phyloP scores from a whole-genome alignment of 176 grass and related monocot genomes.

The Aegilops bicornis region DNA sequence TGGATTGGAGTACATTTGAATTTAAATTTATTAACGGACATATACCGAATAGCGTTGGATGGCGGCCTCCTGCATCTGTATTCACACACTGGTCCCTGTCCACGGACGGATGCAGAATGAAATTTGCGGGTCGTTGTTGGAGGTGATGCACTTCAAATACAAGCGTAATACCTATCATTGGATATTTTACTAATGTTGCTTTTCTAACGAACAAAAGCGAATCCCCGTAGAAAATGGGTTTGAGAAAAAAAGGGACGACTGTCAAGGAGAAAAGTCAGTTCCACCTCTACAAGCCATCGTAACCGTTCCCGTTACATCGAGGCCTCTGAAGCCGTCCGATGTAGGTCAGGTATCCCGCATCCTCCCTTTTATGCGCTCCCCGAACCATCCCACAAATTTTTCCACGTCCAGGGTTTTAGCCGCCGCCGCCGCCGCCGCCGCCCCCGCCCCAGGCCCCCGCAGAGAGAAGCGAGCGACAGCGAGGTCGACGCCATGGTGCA shows the following conservation, averaged over 20 bases:
- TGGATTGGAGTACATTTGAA: too few species aligned
- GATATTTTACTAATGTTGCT: not conserved
- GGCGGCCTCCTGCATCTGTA: too few species aligned
- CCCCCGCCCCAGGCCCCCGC: not conserved
- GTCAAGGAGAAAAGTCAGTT: not conserved
- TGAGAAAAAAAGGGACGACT: not conserved
- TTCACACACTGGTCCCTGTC: too few species aligned
- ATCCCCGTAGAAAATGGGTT: not conserved
- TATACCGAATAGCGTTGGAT: too few species aligned
- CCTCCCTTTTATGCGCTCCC: constrained; percentile 35
- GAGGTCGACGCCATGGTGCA: constrained; percentile 63
- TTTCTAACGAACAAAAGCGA: not conserved
- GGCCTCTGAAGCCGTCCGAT: constrained; percentile 11
- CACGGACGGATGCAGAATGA: too few species aligned
- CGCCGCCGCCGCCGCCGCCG: constrained; percentile 35
- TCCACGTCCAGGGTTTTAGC: constrained; percentile 28
- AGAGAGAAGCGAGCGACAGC: constrained; percentile 24
- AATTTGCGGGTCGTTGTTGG: too few species aligned
- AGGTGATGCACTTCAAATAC: too few species aligned
- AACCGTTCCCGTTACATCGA: not conserved
- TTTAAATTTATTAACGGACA: too few species aligned
- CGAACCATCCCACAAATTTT: not conserved
- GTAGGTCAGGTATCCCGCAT: constrained; percentile 32
- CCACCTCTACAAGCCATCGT: not conserved
- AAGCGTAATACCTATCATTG: too few species aligned